phyloP scores from a whole-genome alignment of 2,329 filamentous ascomycete species.

The Amauroascus verrucosus region DNA sequence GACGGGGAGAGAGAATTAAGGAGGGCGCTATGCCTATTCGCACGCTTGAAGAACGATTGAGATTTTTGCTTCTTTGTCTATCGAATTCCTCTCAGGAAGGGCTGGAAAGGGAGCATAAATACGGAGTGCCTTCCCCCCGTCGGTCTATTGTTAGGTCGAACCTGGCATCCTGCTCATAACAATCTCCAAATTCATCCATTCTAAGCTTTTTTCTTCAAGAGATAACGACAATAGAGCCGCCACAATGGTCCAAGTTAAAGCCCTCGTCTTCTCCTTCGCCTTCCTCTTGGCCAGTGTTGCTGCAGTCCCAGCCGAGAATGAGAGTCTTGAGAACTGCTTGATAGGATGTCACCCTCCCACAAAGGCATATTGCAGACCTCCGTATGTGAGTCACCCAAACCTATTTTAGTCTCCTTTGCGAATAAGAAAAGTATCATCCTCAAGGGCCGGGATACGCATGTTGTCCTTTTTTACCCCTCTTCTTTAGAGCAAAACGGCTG shows the following conservation, averaged over 20 bases:
- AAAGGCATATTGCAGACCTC: not conserved
- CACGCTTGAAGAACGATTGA: not conserved
- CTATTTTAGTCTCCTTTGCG: not conserved
- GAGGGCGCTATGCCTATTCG: too few relatives aligned
- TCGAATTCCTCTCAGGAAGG: not conserved
- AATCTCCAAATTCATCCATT: too few relatives aligned
- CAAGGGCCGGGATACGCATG: too few relatives aligned
- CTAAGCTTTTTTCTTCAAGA: too few relatives aligned
- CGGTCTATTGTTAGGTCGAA: too few relatives aligned
- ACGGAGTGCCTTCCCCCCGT: not conserved
- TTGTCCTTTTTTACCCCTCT: too few relatives aligned
- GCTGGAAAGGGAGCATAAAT: not conserved
- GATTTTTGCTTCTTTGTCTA: not conserved
- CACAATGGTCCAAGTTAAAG: constrained; percentile 7
- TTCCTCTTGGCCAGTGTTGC: not conserved
- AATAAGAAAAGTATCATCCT: not conserved
- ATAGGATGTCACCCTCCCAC: constrained; percentile 4
- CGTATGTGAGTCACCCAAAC: not conserved
- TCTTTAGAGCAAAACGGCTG: too few relatives aligned
- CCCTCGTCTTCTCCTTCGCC: not conserved
- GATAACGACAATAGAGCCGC: not conserved
- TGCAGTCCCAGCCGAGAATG: not conserved
- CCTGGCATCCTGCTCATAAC: too few relatives aligned
- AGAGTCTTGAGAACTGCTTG: not conserved
- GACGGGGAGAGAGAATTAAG: too few relatives aligned